A percentile compares a stretch with the other conserved stretches of the same genome.
These are phyloP conservation scores for Colletotrichum spinosum DNA, from an alignment of 2,329 filamentous ascomycete genomes.

Conservation along the genomic window DNA sequence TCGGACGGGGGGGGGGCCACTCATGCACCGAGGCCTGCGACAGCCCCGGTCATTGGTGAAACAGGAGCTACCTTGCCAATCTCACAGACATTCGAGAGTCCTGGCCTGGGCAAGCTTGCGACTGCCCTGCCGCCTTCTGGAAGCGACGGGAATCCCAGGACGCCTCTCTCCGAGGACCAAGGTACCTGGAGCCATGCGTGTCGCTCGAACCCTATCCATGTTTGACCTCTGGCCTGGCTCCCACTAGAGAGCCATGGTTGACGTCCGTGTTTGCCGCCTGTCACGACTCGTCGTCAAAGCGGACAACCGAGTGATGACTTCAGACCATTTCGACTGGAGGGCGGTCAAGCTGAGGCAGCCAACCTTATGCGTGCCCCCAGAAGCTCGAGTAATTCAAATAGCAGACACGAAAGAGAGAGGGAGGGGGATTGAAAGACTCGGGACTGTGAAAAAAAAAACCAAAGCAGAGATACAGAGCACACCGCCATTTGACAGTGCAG, in stretches of 20 bases:
- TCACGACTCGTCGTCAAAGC: slow-evolving; percentile 35
- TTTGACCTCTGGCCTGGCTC: slow-evolving; percentile 28
- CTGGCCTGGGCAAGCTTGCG: slow-evolving; percentile 58
- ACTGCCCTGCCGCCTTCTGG: slow-evolving; percentile 55
- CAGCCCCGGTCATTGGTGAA: slow-evolving; percentile 61
- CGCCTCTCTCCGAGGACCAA: slow-evolving; percentile 20
- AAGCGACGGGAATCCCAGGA: slow-evolving; percentile 49
- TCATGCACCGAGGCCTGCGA: slow-evolving; percentile 42
- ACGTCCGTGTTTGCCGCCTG: slow-evolving; percentile 36
- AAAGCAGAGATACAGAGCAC: background rate
- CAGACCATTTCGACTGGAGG: slow-evolving; percentile 15
- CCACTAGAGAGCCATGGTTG: slow-evolving; percentile 29
- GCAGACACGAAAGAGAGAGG: background rate
- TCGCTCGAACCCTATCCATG: slow-evolving; percentile 36
- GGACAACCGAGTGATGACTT: slow-evolving; percentile 30
- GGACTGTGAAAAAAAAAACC: background rate
- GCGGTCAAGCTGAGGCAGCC: slow-evolving; percentile 27
- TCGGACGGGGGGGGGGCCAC: slow-evolving; percentile 13
- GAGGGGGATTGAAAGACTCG: too few relatives aligned
- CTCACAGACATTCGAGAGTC: slow-evolving; percentile 52
- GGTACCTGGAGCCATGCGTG: slow-evolving; percentile 17
- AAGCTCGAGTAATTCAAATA: slow-evolving; percentile 21
- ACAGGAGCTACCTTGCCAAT: slow-evolving; percentile 63
- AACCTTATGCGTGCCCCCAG: slow-evolving; percentile 24
- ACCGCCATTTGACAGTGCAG: slow-evolving; percentile 15